phyloP scores from a whole-genome alignment of 768 basidiomycete species.

The Termitomyces sp. region DNA sequence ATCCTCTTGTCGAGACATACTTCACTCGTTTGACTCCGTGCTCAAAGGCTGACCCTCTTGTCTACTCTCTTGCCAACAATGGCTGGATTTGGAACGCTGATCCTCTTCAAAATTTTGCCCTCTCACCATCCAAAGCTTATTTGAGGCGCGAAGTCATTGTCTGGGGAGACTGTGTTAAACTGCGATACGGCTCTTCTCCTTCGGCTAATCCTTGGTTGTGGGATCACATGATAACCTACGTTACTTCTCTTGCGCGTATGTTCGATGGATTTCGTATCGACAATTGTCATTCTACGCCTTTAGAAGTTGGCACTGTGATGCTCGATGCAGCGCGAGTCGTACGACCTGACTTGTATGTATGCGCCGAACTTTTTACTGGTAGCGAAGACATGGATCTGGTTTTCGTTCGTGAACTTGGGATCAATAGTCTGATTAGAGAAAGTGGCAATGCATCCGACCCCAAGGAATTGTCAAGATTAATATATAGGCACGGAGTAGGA shows the following conservation, averaged over 20 bases:
- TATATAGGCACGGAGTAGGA: constrained; percentile 88
- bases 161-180: constrained; percentile 98
- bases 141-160: constrained; percentile 94
- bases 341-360: constrained; percentile 93
- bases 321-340: constrained; percentile 87
- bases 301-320: constrained; percentile 93
- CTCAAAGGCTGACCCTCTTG: constrained; percentile 40
- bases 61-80: constrained; percentile 91
- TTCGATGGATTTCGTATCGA: constrained; percentile 98
- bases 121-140: constrained; percentile 90
- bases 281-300: constrained; percentile 96
- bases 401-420: constrained; percentile 88
- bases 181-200: constrained; percentile 84
- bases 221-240: constrained; percentile 86
- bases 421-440: constrained; percentile 93
- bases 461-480: constrained; percentile 84
- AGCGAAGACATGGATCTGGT: constrained; percentile 89
- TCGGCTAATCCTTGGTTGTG: constrained; percentile 92
- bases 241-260: constrained; percentile 69
- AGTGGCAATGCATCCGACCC: constrained; percentile 89
- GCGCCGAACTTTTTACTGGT: constrained; percentile 96
- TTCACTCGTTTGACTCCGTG: constrained; percentile 75
- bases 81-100: constrained; percentile 99
- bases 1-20: constrained; percentile 85
- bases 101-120: constrained; percentile 91